These are phyloP conservation scores for Colletotrichum sidae DNA, from an alignment of 2,329 filamentous ascomycete genomes.

Conservation along the genomic window DNA sequence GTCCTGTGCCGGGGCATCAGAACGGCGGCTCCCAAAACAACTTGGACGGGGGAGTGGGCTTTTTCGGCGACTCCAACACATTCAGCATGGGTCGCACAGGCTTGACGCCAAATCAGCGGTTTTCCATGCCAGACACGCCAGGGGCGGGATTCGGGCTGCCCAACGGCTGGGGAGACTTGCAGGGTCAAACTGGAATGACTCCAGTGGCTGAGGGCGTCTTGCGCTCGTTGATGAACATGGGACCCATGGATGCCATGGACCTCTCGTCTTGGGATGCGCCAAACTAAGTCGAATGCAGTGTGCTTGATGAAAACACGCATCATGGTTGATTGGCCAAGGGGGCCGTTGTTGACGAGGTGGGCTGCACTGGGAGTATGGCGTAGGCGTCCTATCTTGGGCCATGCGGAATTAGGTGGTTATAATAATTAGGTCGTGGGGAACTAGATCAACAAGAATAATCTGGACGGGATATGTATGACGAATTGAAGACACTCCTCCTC, in stretches of 20 bases:
- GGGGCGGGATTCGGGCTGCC: conserved; percentile 56
- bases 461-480: too few species aligned
- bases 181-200: conserved; percentile 60
- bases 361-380: too few species aligned
- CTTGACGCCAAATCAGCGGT: conserved; percentile 49
- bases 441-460: too few species aligned
- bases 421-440: too few species aligned
- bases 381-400: too few species aligned
- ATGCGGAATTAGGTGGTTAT: too few species aligned
- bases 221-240: conserved; percentile 68
- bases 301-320: conserved; percentile 15
- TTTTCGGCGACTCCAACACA: conserved; percentile 52
- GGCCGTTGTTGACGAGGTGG: too few species aligned
- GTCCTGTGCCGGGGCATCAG: conserved; percentile 60
- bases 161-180: conserved; percentile 57
- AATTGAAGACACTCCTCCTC: too few species aligned
- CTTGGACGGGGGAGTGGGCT: conserved; percentile 52
- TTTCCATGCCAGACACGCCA: conserved; percentile 50
- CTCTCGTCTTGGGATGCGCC: conserved; percentile 59
- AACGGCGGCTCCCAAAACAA: conserved; percentile 51
- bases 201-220: conserved; percentile 69
- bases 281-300: conserved; percentile 24
- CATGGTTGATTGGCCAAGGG: too few species aligned
- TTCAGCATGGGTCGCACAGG: conserved; percentile 52
- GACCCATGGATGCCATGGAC: conserved; percentile 71